A percentile compares a stretch with the other conserved stretches of the same genome.
Evolutionary conservation across 768 basidiomycete species (phyloP).

Genomic region (Boletus speciosus): DNA sequence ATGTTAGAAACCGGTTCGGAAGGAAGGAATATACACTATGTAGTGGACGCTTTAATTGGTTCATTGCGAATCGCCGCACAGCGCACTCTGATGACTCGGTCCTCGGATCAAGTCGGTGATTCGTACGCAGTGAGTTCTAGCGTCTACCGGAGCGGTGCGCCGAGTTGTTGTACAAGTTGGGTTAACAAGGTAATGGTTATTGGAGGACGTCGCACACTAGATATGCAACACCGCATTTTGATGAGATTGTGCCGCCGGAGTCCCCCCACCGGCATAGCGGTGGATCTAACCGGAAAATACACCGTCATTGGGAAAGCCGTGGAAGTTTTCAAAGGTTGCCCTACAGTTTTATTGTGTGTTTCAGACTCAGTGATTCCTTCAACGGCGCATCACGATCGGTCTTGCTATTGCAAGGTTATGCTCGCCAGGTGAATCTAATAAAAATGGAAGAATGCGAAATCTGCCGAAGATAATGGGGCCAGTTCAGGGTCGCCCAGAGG

Average conservation of each 20-base stretch:
- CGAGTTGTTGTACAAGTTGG: background rate
- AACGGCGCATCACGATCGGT: background rate
- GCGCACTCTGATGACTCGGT: no score
- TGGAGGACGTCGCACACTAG: background rate
- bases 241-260: background rate
- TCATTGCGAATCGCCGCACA: no score
- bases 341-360: background rate
- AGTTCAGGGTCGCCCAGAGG: background rate
- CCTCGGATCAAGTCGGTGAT: no score
- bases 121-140: no score
- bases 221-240: slow-evolving; percentile 8
- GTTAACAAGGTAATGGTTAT: background rate
- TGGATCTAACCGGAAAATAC: background rate
- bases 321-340: background rate
- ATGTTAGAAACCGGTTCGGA: background rate
- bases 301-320: no score
- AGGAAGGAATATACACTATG: background rate
- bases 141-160: background rate
- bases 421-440: background rate
- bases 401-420: background rate
- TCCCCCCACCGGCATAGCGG: background rate
- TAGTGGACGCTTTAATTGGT: no score
- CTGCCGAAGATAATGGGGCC: background rate
- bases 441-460: background rate
- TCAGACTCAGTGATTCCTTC: background rate